Evolutionary conservation across 257 asterid genomes (phyloP), one percentile per base, ranked within the genome.

Genomic region (Ocimum tenuiflorum): DNA sequence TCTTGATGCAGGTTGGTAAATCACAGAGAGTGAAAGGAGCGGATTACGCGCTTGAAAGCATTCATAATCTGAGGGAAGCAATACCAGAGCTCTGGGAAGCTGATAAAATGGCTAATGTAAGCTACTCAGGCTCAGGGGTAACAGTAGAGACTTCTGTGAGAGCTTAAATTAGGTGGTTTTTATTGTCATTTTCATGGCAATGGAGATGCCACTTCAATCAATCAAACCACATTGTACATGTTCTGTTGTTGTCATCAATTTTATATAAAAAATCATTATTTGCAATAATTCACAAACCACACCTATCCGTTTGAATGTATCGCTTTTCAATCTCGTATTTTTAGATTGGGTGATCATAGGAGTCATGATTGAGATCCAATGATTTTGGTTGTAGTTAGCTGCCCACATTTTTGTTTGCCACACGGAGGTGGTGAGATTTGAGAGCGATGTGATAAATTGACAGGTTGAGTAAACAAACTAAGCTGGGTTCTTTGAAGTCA

Each of bases 51-150:
- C 59, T 94, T 3, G 99, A 88, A 79, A 94, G 95, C 77, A 88
- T 94, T 45, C 97, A 90, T 60, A 90, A 90, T 80, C 82, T 94
- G 1, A 79, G 83, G 67, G 97, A 94, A 81, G 99, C 97, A 7
- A 75, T 90, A 15, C 99, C 99, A 11, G 90, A 94, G 78, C 88
- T 94, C 4, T 82, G 95, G 92, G 95, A 90, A 77, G 76, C 74
- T 11, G 91, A 86, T 43, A 88, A 80, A 60, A 63, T 82, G 51
- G 81, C 82, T 7, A 89, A 81, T 60, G 88, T 77, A 43, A 83
- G 63, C 73, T 89, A 82, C 78, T 68, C 88, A 20, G 50, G 65
- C 7, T 35, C 73, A 33, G 95, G 91, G 51, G 87, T 89, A 50
- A 58, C 89, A 11, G 96, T 91, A n/a, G 96, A 85, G 79, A 81